These are phyloP conservation scores for Dothideomycetes sp. DNA, from an alignment of 2,329 filamentous ascomycete genomes.

Conservation along the genomic window DNA sequence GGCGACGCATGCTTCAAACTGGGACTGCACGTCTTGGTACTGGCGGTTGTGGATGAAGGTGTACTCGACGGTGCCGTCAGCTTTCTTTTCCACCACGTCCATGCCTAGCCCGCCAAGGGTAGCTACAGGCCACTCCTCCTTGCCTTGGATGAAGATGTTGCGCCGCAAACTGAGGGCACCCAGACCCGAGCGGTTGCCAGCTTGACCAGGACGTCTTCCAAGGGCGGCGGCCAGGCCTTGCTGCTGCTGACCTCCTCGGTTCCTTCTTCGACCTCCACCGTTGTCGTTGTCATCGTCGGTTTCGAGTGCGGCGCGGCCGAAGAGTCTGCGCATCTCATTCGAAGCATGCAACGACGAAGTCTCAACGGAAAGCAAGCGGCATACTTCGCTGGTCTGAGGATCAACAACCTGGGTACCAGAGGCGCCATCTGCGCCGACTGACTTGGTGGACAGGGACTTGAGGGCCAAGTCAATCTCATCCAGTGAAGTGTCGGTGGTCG, in stretches of 20 bases:
- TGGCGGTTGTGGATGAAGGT: conserved; percentile 62
- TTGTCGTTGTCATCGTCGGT: conserved; percentile 44
- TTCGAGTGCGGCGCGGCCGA: conserved; percentile 56
- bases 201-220: conserved; percentile 37
- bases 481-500: conserved; percentile 27
- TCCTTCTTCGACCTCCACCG: conserved; percentile 42
- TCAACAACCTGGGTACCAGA: conserved; percentile 20
- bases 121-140: conserved; percentile 75
- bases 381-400: conserved; percentile 39
- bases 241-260: conserved; percentile 45
- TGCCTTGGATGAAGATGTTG: conserved; percentile 79
- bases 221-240: conserved; percentile 51
- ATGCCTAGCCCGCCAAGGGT: conserved; percentile 77
- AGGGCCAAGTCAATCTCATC: conserved; percentile 62
- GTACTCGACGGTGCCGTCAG: conserved; percentile 60
- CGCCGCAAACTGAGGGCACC: conserved; percentile 62
- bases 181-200: conserved; percentile 53
- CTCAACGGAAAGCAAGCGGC: conserved; percentile 51
- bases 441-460: conserved; percentile 42
- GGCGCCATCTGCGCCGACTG: conserved; percentile 19
- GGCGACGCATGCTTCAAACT: conserved; percentile 73
- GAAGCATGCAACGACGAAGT: conserved; percentile 70
- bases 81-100: conserved; percentile 52
- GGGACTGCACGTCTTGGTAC: conserved; percentile 65
- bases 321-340: conserved; percentile 81